Base-by-base conservation (phyloP, 2,329 filamentous ascomycete species). In the Diaporthe ilicicola region DNA sequence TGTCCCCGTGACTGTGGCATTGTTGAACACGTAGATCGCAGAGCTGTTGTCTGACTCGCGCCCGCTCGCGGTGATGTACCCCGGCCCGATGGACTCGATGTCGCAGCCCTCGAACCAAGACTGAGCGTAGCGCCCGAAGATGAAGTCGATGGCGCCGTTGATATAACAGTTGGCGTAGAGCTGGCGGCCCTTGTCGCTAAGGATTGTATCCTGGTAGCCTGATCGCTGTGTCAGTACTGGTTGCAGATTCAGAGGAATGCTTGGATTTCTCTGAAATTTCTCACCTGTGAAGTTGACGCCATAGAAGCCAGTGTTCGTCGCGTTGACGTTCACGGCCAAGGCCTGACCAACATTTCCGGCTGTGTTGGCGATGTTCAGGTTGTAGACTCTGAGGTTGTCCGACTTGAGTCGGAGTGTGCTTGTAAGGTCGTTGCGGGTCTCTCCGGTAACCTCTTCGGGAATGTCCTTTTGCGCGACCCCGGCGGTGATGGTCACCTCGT, bases 51-150 rank as follows among this genome's bases (percentile, higher is more conserved):
- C 81, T 22, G 78, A 75, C 34, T 79, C 68, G 55, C 85, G 81
- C 8, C 86, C 86, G 67, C 80, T 81, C 70, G 84, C 84, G 12
- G 84, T 86, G 73, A 87, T 81, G 75, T 81, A 86, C 19, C 86
- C 86, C 0, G 78, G 79, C 17, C 79, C 76, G 6, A 86, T 78
- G 34, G 86, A 84, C 46, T 83, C 78, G 72, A 90, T 85, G 56
- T 85, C 82, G 70, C 82, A 82, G 73, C 68, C 87, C 27, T 68
- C 65, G 39, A 68, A 56, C 65, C 65, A 68, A 12, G 65, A 42
- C 51, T 32, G 37, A 12, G 65, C 65, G n/a, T 68, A 68, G 27
- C 65, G 65, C 19, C 65, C 65, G 5, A 68, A 68, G 12, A 68
- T 56, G 65, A 68, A 56, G 42, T 68, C 65, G 19, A 46, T 56